Base-by-base conservation (phyloP, 2,329 filamentous ascomycete species). In the Rutstroemia sydowiana region DNA sequence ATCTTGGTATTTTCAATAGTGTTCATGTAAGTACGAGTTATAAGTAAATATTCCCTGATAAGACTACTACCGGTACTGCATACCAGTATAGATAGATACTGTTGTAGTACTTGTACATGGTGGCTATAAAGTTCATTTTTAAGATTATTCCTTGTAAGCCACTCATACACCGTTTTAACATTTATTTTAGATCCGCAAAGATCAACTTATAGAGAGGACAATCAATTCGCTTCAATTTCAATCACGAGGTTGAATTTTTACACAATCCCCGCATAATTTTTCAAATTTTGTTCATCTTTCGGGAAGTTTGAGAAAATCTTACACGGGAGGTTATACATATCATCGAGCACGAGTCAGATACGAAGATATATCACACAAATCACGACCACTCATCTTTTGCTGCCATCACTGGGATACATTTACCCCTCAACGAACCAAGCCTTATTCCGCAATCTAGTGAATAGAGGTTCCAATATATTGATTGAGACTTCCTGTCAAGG, bases 351-450 rank as follows among this genome's bases (percentile, higher is more conserved):
- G 59, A 61, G 58, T 61, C 57, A 55, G 49, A 57, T n/a, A 31
- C 41, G 37, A 52, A 48, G n/a, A 40, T 36, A 20, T 36, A 42
- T 26, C 20, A 34, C 39, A 45, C 37, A 26, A 48, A 43, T 26
- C 42, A 42, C 42, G 18, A 34, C 48, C 48, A 51, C 37, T 42
- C 41, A 48, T 14, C 37, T 4, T 26, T 26, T 26, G 23, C 4
- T 26, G 8, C 8, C 52, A 32, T 46, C 47, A n/a, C 51, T 42
- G 39, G 18, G 16, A 23, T 34, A 14, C 26, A 42, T 57, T n/a
- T 61, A 61, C 58, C 58, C 58, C 58, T 55, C 59, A 61, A 53
- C 52, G 31, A 54, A 54, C 48, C 51, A 54, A 34, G 54, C 18
- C 30, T 34, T 36, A 32, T 45, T 37, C 23, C 31, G 45, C 42